These are phyloP conservation scores for Metschnikowia shivogae DNA, from an alignment of 805 yeast genomes.

Conservation along the genomic window DNA sequence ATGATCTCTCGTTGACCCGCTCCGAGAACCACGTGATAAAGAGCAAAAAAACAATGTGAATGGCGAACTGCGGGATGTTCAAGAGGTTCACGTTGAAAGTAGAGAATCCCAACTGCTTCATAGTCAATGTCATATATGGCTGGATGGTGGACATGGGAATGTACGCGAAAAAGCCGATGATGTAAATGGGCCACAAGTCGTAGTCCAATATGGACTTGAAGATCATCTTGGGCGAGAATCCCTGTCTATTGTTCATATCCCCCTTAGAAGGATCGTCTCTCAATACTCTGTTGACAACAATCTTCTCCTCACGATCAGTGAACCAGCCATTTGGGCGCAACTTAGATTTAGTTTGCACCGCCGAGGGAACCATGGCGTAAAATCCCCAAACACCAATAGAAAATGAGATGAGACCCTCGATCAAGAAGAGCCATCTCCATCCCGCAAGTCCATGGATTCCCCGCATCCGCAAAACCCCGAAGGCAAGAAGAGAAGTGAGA, in stretches of 20 bases:
- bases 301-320: constrained; percentile 51
- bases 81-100: constrained; percentile 51
- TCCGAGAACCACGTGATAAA: constrained; percentile 23
- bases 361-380: constrained; percentile 51
- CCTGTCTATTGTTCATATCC: constrained; percentile 60
- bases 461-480: constrained; percentile 50
- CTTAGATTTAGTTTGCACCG: constrained; percentile 48
- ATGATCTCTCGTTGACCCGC: constrained; percentile 22
- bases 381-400: constrained; percentile 45
- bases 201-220: constrained; percentile 42
- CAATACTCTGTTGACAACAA: constrained; percentile 53
- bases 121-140: constrained; percentile 45
- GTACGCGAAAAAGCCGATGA: constrained; percentile 39
- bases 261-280: constrained; percentile 62
- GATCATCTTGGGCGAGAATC: constrained; percentile 40
- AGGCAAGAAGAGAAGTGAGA: constrained; percentile 44
- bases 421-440: constrained; percentile 64
- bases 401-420: constrained; percentile 59
- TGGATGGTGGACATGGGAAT: constrained; percentile 15
- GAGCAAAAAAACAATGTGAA: constrained; percentile 21
- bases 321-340: constrained; percentile 48
- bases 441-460: constrained; percentile 43
- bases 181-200: constrained; percentile 53
- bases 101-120: constrained; percentile 47
- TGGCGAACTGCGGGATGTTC: constrained; percentile 46